phyloP scores from a whole-genome alignment of 257 asterid species.

The Solanum chmielewskii region DNA sequence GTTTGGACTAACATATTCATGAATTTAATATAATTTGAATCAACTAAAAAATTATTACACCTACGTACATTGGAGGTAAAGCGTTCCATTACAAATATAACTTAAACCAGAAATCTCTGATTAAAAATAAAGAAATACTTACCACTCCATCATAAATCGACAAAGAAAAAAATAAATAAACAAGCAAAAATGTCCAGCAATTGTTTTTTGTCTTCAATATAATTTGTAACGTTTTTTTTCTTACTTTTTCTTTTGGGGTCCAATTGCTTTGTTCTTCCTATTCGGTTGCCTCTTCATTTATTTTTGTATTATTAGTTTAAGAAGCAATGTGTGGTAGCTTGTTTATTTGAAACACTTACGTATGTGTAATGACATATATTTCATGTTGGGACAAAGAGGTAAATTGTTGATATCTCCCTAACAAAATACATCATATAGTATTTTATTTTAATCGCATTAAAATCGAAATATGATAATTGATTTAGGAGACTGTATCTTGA shows the following conservation, averaged over 20 bases:
- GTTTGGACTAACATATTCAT: no score
- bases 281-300: neutral
- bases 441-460: neutral
- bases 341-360: neutral
- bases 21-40: no score
- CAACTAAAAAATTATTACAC: no score
- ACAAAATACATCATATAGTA: neutral
- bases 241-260: neutral
- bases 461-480: neutral
- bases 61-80: no score
- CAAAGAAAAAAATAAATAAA: neutral
- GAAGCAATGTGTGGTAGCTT: neutral
- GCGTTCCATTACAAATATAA: no score
- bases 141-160: neutral
- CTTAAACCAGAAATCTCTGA: accelerated
- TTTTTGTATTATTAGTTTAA: neutral
- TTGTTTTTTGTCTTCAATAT: neutral
- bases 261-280: neutral
- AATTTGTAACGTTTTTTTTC: neutral
- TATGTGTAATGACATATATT: neutral
- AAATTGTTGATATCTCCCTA: neutral
- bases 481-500: neutral
- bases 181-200: neutral
- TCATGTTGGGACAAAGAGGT: neutral
- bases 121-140: accelerated